Evolutionary conservation across 495 filamentous ascomycete genomes (phyloP).

Genomic region (Monascus purpureus): DNA sequence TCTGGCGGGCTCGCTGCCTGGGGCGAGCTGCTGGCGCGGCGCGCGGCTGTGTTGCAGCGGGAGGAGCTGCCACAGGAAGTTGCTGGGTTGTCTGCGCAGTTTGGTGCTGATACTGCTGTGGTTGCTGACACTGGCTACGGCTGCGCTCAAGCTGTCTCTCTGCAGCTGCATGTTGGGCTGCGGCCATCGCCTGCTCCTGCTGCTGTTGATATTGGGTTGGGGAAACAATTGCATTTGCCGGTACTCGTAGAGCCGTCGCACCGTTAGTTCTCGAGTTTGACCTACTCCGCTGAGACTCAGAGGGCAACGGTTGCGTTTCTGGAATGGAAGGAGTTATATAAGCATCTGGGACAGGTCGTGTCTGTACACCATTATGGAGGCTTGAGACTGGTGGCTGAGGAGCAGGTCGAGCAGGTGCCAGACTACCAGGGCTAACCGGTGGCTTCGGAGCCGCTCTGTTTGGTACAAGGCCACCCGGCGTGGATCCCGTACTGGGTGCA

Average conservation of each 20-base stretch:
- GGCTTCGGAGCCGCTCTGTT: constrained; percentile 33
- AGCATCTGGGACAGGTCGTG: constrained; percentile 13
- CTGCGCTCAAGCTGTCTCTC: constrained; percentile 45
- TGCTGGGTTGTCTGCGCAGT: constrained; percentile 10
- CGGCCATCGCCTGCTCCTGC: constrained; percentile 64
- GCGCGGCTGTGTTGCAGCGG: constrained; percentile 29
- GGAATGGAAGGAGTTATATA: constrained; percentile 23
- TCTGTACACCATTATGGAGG: constrained; percentile 7
- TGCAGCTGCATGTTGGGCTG: constrained; percentile 53
- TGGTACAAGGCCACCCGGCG: constrained; percentile 26
- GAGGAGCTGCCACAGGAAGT: constrained; percentile 8
- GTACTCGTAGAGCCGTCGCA: constrained; percentile 14
- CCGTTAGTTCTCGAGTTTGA: constrained; percentile 31
- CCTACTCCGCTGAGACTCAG: constrained; percentile 24
- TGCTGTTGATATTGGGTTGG: constrained; percentile 67
- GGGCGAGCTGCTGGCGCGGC: constrained; percentile 50
- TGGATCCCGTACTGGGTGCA: constrained; percentile 9
- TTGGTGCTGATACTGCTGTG: constrained; percentile 18
- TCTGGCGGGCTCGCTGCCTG: constrained; percentile 63
- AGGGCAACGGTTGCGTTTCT: constrained; percentile 45
- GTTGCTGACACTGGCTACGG: constrained; percentile 49
- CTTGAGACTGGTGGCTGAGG: constrained; percentile 35
- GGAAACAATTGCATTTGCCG: constrained; percentile 19
- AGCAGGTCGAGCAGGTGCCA: constrained; percentile 29
- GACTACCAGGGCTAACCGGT: constrained; percentile 11